phyloP scores from a whole-genome alignment of 2,329 filamentous ascomycete species.

The Parastagonospora avenae region DNA sequence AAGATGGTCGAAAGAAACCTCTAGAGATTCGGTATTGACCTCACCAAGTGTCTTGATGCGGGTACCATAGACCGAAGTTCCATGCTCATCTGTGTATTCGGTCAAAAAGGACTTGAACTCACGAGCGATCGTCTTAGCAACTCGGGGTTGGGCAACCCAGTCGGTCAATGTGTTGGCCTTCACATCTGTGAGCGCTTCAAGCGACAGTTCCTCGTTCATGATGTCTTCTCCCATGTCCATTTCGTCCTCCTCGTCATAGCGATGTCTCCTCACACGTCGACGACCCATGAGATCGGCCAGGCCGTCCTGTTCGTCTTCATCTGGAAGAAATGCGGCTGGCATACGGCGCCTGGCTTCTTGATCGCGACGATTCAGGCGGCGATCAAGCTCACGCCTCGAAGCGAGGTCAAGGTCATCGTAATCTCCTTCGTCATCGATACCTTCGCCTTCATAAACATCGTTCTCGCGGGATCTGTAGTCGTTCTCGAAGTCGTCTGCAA shows the following conservation, averaged over 20 bases:
- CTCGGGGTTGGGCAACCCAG: slow-evolving; percentile 88
- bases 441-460: slow-evolving; percentile 69
- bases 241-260: slow-evolving; percentile 95
- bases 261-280: slow-evolving; percentile 80
- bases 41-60: slow-evolving; percentile 95
- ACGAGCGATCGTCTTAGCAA: slow-evolving; percentile 89
- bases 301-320: slow-evolving; percentile 85
- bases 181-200: slow-evolving; percentile 89
- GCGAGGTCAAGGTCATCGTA: slow-evolving; percentile 72
- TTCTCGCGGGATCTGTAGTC: slow-evolving; percentile 62
- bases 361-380: slow-evolving; percentile 74
- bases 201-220: slow-evolving; percentile 92
- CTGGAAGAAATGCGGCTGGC: slow-evolving; percentile 74
- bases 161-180: slow-evolving; percentile 93
- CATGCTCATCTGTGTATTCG: slow-evolving; percentile 88
- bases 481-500: slow-evolving; percentile 70
- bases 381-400: slow-evolving; percentile 71
- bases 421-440: slow-evolving; percentile 81
- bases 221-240: slow-evolving; percentile 88
- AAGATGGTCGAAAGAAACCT: slow-evolving; percentile 94
- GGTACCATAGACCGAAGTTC: slow-evolving; percentile 91
- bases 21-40: slow-evolving; percentile 92
- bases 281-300: slow-evolving; percentile 85
- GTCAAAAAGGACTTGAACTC: slow-evolving; percentile 98
- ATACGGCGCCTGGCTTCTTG: slow-evolving; percentile 69